These are phyloP conservation scores for Kluyveromyces aestuarii DNA, from an alignment of 805 yeast genomes.

Conservation along the genomic window DNA sequence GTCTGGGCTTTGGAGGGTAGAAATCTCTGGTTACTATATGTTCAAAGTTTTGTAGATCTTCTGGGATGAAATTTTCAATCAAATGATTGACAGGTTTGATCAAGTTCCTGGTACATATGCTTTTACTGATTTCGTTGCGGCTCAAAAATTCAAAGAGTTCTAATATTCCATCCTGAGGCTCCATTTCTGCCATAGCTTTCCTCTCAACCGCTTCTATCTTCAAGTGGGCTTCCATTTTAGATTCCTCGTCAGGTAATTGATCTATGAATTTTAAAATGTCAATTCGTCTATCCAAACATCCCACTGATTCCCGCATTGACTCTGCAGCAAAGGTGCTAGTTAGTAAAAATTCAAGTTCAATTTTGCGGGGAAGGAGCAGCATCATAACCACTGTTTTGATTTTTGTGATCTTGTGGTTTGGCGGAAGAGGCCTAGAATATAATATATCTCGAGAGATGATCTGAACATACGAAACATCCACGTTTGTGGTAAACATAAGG, in stretches of 20 bases:
- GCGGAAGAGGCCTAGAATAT: background rate
- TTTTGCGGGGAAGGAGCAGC: too few relatives aligned
- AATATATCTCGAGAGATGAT: background rate
- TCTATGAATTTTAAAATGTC: slow-evolving; percentile 50
- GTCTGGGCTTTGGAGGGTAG: slow-evolving; percentile 60
- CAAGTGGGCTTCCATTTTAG: slow-evolving; percentile 35
- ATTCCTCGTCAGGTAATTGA: slow-evolving; percentile 30
- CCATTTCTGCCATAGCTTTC: slow-evolving; percentile 54
- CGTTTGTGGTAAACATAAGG: slow-evolving; percentile 56
- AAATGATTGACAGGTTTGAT: slow-evolving; percentile 46
- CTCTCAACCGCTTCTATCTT: slow-evolving; percentile 45
- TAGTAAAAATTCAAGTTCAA: too few relatives aligned
- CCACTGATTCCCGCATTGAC: slow-evolving; percentile 53
- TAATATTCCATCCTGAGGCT: slow-evolving; percentile 38
- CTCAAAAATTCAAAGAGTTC: slow-evolving; percentile 31
- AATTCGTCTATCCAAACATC: slow-evolving; percentile 33
- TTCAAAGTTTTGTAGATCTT: slow-evolving; percentile 31
- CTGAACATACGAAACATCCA: slow-evolving; percentile 37
- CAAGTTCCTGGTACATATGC: slow-evolving; percentile 57
- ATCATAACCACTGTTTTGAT: too few relatives aligned
- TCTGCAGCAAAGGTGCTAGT: slow-evolving; percentile 13
- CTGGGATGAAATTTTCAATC: slow-evolving; percentile 35
- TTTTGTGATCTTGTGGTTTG: too few relatives aligned
- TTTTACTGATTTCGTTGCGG: slow-evolving; percentile 33
- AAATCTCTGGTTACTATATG: slow-evolving; percentile 57